Base-by-base conservation (phyloP, 2,329 filamentous ascomycete genomes). In the Trichoderma hamatum region DNA sequence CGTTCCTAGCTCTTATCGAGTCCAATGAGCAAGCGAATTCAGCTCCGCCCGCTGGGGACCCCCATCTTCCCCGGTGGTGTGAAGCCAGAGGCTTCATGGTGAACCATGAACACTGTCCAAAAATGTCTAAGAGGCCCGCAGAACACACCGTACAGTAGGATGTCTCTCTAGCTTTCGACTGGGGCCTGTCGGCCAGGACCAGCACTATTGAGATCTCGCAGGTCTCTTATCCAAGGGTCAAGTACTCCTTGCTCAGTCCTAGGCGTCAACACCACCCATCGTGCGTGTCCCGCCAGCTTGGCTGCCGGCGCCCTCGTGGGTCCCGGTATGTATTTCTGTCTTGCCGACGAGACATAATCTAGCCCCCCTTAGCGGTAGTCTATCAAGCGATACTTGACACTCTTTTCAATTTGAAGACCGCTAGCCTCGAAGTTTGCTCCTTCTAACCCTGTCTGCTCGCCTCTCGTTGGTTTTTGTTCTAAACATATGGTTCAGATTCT, bases 401-500 rank as follows among this genome's bases (percentile, higher is more conserved):
- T 43, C 49, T 36, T 66, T 66, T 46, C 54, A 51, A 59, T 26
- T 67, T 69, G 67, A 67, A 63, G 51, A 51, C 66, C 46, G 61
- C n/a, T 55, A 51, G 58, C 56, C 69, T 68, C 68, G 67, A 43
- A 28, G 52, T 49, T 49, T 61, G 36, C 34, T 67, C 58, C 56
- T 67, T 26, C 32, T 52, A 54, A 46, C 43, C 59, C 69, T 58
- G 60, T 43, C 73, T 69, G 72, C 74, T 78, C 74, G 74, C 75
- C 75, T 78, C 74, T 74, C 73, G 74, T 73, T 74, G 75, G 65
- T 73, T 69, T 74, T 75, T 78, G 76, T 78, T 73, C 76, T 72
- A 78, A 79, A 78, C 73, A 76, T 72, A 70, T 76, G 77, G 75
- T 77, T 78, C 76, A 79, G 73, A 76, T 79, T 73, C 73, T 76